These are phyloP conservation scores for Leptosphaerulina australis DNA, from an alignment of 2,329 filamentous ascomycete species.

Conservation along the genomic window DNA sequence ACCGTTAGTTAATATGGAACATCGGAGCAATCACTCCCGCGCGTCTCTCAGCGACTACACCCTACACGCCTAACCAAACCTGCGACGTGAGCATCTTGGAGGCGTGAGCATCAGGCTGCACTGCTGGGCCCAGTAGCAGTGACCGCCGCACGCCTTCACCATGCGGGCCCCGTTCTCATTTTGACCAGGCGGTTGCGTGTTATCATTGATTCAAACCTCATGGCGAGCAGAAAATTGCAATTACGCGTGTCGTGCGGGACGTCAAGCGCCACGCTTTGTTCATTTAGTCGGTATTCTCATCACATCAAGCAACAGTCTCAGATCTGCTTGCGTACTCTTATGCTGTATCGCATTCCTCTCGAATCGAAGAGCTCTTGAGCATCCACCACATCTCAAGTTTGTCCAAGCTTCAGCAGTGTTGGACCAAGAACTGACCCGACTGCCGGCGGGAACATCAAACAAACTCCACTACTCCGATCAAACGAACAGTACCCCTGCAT, in stretches of 20 bases:
- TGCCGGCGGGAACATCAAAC: slow-evolving; percentile 21
- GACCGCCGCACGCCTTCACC: not conserved
- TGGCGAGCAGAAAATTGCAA: slow-evolving; percentile 3
- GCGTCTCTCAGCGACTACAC: not conserved
- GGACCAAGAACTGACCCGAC: not conserved
- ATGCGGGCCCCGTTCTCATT: not conserved
- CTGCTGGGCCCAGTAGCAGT: not conserved
- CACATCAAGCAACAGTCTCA: too few species aligned
- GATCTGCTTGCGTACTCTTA: not conserved
- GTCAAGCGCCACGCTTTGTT: not conserved
- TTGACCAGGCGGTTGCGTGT: not conserved
- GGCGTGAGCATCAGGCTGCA: not conserved
- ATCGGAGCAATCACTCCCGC: not conserved
- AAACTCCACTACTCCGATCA: slow-evolving; percentile 22
- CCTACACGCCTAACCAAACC: not conserved
- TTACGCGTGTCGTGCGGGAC: not conserved
- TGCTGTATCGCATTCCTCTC: not conserved
- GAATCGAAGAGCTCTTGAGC: not conserved
- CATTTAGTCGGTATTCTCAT: not conserved
- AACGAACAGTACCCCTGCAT: slow-evolving; percentile 5
- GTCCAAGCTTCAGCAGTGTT: not conserved
- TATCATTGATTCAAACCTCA: not conserved
- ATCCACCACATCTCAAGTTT: not conserved
- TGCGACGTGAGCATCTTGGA: not conserved
- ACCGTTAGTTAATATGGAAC: slow-evolving; percentile 9